These are phyloP conservation scores for Fusarium chuoi DNA, from an alignment of 2,329 filamentous ascomycete genomes.

Conservation along the genomic window DNA sequence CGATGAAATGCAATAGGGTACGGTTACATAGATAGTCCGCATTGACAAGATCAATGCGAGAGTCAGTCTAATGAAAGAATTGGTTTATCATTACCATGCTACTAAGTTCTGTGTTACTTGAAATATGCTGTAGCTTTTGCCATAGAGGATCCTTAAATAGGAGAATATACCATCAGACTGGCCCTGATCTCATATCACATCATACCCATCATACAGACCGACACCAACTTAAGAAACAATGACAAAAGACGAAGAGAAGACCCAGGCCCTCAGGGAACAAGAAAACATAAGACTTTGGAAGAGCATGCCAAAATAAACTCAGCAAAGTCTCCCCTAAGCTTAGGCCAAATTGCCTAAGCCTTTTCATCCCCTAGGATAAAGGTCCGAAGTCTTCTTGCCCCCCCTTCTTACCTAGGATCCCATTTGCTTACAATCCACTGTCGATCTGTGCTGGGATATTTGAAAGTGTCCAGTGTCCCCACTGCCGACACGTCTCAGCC, in stretches of 20 bases:
- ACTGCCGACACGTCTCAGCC: constrained; percentile 63
- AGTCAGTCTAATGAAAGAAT: constrained; percentile 5
- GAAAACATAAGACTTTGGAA: background rate
- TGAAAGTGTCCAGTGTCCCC: constrained; percentile 59
- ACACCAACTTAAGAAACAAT: background rate
- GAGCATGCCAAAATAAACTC: background rate
- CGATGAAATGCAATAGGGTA: constrained; percentile 18
- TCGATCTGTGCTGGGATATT: constrained; percentile 64
- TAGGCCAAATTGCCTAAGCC: background rate
- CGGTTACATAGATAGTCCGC: constrained; percentile 8
- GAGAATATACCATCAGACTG: background rate
- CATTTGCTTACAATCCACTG: constrained; percentile 57
- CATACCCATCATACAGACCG: background rate
- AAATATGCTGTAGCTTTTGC: background rate
- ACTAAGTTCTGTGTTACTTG: background rate
- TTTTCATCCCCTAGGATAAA: background rate
- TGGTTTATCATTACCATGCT: background rate
- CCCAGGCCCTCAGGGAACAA: background rate
- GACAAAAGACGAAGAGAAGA: background rate
- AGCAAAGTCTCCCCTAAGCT: background rate
- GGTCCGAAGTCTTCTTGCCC: background rate
- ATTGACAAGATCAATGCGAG: background rate
- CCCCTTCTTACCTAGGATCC: too few relatives aligned
- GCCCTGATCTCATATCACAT: background rate
- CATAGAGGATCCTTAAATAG: constrained; percentile 5